Evolutionary conservation across 495 filamentous ascomycete species (phyloP).

Genomic region (Aspergillus indologenus): DNA sequence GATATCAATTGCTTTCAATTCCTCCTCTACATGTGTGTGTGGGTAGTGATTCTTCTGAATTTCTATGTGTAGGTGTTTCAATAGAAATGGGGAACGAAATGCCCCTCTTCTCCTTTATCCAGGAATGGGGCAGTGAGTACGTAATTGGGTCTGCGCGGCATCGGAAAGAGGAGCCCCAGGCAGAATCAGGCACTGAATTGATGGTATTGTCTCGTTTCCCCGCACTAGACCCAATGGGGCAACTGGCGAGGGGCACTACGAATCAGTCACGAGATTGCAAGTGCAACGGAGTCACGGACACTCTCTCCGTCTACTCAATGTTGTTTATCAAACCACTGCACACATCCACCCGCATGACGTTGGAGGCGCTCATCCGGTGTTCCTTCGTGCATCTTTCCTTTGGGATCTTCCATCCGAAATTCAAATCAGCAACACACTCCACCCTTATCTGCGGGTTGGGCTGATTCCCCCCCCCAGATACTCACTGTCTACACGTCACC

Average conservation of each 20-base stretch:
- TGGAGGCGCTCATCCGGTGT: slow-evolving; percentile 5
- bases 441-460: neutral
- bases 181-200: neutral
- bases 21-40: too few species aligned
- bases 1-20: too few species aligned
- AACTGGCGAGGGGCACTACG: slow-evolving; percentile 21
- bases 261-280: slow-evolving; percentile 22
- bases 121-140: too few species aligned
- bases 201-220: slow-evolving; percentile 12
- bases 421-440: neutral
- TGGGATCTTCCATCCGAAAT: neutral
- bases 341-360: slow-evolving; percentile 23
- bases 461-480: slow-evolving; percentile 3
- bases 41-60: too few species aligned
- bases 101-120: too few species aligned
- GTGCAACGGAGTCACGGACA: neutral
- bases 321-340: slow-evolving; percentile 7
- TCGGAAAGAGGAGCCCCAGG: neutral
- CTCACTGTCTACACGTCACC: slow-evolving; percentile 18
- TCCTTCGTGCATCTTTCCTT: slow-evolving; percentile 1
- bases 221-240: slow-evolving; percentile 33
- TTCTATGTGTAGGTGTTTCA: too few species aligned
- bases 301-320: neutral
- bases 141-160: neutral
- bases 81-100: too few species aligned